phyloP scores from a whole-genome alignment of 2,329 filamentous ascomycete species.

The Hypocrella siamensis region DNA sequence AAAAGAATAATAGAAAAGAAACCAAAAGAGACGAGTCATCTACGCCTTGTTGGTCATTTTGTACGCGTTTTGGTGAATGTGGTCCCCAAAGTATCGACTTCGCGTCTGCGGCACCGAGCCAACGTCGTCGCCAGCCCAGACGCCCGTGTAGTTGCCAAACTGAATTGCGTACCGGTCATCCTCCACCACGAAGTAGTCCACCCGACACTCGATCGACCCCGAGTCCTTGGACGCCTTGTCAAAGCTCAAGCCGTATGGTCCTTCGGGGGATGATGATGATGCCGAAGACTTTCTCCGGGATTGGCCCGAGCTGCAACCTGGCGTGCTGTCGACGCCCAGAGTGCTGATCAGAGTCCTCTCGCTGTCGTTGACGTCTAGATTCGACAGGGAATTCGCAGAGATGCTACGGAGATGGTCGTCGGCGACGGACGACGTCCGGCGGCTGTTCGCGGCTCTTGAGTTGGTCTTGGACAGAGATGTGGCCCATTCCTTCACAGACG shows the following conservation, averaged over 20 bases:
- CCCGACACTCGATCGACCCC: conserved; percentile 4
- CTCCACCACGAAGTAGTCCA: conserved; percentile 6
- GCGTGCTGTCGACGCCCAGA: conserved; percentile 1
- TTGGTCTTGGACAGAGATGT: not conserved
- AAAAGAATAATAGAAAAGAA: too few species aligned
- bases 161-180: conserved; percentile 2
- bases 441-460: not conserved
- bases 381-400: not conserved
- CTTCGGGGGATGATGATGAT: not conserved
- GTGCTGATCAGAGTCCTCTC: conserved; percentile 2
- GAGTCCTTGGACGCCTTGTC: not conserved
- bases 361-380: conserved; percentile 4
- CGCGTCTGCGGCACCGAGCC: conserved; percentile 5
- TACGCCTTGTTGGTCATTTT: not conserved
- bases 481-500: conserved; percentile 3
- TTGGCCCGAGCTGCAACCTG: not conserved
- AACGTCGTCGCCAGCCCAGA: conserved; percentile 6
- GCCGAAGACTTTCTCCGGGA: not conserved
- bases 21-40: too few species aligned
- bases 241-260: not conserved
- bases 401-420: not conserved
- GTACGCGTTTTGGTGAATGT: conserved; percentile 6
- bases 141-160: conserved; percentile 9
- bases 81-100: conserved; percentile 8
- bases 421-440: not conserved